phyloP scores from a whole-genome alignment of 2,329 filamentous ascomycete genomes.

The Tympanopsis confertula region DNA sequence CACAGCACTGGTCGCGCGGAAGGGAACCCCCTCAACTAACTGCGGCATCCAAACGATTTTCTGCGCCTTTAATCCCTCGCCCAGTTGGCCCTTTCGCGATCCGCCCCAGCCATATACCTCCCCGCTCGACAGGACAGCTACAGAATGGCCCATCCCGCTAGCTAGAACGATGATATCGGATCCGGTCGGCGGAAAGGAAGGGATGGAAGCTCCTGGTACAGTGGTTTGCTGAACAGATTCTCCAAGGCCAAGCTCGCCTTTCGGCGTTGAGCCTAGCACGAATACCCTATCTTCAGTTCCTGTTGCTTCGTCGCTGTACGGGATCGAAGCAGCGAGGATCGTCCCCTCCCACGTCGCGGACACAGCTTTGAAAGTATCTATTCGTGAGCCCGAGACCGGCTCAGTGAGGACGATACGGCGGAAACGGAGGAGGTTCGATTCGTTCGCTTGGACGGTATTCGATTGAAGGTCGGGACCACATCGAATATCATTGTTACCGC shows the following conservation, averaged over 20 bases:
- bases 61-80: slow-evolving; percentile 17
- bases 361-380: slow-evolving; percentile 12
- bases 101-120: slow-evolving; percentile 51
- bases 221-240: slow-evolving; percentile 4
- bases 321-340: slow-evolving; percentile 24
- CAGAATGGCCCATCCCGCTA: slow-evolving; percentile 44
- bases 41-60: slow-evolving; percentile 29
- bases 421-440: background rate
- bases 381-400: background rate
- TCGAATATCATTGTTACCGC: slow-evolving; percentile 17
- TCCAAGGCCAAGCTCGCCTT: slow-evolving; percentile 42
- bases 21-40: slow-evolving; percentile 20
- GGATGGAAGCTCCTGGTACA: slow-evolving; percentile 18
- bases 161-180: slow-evolving; percentile 29
- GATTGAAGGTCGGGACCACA: background rate
- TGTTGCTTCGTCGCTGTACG: background rate
- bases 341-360: slow-evolving; percentile 44
- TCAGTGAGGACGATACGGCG: background rate
- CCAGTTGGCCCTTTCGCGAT: slow-evolving; percentile 50
- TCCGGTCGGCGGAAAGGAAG: slow-evolving; percentile 26
- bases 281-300: slow-evolving; percentile 17
- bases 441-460: background rate
- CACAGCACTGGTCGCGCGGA: slow-evolving; percentile 27
- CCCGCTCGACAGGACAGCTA: slow-evolving; percentile 39
- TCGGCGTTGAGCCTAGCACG: slow-evolving; percentile 31